phyloP scores from a whole-genome alignment of 2,329 filamentous ascomycete species.

The Plenodomus lindquistii region DNA sequence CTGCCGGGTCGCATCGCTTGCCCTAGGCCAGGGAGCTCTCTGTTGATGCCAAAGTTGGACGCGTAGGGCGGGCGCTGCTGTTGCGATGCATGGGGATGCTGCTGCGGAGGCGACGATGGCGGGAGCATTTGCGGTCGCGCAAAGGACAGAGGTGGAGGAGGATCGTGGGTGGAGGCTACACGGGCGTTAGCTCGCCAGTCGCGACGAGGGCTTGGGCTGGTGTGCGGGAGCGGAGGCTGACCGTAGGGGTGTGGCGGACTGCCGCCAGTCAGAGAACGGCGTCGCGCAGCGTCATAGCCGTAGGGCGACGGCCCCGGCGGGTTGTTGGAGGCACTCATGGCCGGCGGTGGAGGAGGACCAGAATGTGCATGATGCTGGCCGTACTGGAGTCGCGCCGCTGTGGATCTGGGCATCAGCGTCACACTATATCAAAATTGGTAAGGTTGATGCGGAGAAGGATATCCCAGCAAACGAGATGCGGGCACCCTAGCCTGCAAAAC shows the following conservation, averaged over 20 bases:
- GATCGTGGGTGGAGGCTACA: constrained; percentile 42
- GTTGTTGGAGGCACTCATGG: constrained; percentile 39
- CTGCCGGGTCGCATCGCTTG: constrained; percentile 61
- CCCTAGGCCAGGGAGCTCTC: constrained; percentile 59
- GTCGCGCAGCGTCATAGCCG: constrained; percentile 48
- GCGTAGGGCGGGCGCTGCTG: constrained; percentile 50
- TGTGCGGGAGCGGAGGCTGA: constrained; percentile 25
- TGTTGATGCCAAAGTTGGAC: constrained; percentile 50
- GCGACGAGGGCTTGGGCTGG: constrained; percentile 16
- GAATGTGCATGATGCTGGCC: constrained; percentile 34
- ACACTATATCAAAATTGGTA: constrained; percentile 13
- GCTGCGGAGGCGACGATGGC: constrained; percentile 52
- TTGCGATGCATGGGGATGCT: constrained; percentile 44
- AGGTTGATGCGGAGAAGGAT: constrained; percentile 25
- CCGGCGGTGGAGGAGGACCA: constrained; percentile 39
- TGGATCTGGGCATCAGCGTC: constrained; percentile 28
- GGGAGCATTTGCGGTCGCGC: constrained; percentile 53
- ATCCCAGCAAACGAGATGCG: constrained; percentile 12
- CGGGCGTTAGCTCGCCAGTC: constrained; percentile 29
- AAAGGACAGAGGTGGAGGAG: constrained; percentile 49
- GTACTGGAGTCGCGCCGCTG: constrained; percentile 32
- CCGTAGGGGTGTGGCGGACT: constrained; percentile 41
- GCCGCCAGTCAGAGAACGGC: constrained; percentile 48
- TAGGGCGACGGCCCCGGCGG: constrained; percentile 44
- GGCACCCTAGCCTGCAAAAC: background rate